Percentiles rank a stretch among this genome's conserved stretches.
phyloP scores from a whole-genome alignment of 2,329 filamentous ascomycete genomes.

The Fusarium humuli region DNA sequence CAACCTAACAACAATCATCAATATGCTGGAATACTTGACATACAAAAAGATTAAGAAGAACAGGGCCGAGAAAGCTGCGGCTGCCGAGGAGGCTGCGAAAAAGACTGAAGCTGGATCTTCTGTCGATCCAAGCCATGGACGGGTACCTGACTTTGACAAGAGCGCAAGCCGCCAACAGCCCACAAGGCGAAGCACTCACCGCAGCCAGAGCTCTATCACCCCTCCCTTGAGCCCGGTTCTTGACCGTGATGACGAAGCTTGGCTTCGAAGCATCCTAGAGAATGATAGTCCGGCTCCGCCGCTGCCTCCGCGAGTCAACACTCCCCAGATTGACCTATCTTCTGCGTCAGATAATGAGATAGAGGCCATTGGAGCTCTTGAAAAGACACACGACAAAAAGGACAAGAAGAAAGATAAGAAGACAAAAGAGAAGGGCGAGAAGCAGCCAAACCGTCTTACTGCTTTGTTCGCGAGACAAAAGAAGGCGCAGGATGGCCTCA shows the following conservation, averaged over 20 bases:
- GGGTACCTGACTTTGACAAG: slow-evolving; percentile 31
- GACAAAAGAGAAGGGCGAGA: slow-evolving; percentile 49
- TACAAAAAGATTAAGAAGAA: slow-evolving; percentile 73
- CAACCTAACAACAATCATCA: slow-evolving; percentile 13
- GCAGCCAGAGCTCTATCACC: slow-evolving; percentile 46
- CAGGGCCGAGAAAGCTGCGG: slow-evolving; percentile 60
- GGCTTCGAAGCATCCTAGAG: slow-evolving; percentile 65
- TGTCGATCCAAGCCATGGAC: slow-evolving; percentile 24
- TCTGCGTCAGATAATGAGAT: slow-evolving; percentile 36
- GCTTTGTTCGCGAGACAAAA: slow-evolving; percentile 53
- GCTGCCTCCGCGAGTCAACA: slow-evolving; percentile 65
- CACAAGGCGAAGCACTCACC: slow-evolving; percentile 34
- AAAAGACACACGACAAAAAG: slow-evolving; percentile 50
- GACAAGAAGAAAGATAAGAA: slow-evolving; percentile 49
- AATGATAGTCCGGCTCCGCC: slow-evolving; percentile 62
- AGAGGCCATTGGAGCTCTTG: slow-evolving; percentile 47
- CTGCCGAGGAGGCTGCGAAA: slow-evolving; percentile 42
- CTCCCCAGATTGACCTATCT: slow-evolving; percentile 59
- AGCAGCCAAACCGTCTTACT: slow-evolving; percentile 52
- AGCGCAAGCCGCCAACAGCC: slow-evolving; percentile 22
- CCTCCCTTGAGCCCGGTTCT: slow-evolving; percentile 59
- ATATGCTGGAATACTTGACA: slow-evolving; percentile 72
- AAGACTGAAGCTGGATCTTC: slow-evolving; percentile 26
- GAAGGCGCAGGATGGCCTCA: slow-evolving; percentile 54
- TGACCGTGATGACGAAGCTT: slow-evolving; percentile 67